phyloP scores from a whole-genome alignment of 164 flowering plant species.

The Amborella trichopoda region DNA sequence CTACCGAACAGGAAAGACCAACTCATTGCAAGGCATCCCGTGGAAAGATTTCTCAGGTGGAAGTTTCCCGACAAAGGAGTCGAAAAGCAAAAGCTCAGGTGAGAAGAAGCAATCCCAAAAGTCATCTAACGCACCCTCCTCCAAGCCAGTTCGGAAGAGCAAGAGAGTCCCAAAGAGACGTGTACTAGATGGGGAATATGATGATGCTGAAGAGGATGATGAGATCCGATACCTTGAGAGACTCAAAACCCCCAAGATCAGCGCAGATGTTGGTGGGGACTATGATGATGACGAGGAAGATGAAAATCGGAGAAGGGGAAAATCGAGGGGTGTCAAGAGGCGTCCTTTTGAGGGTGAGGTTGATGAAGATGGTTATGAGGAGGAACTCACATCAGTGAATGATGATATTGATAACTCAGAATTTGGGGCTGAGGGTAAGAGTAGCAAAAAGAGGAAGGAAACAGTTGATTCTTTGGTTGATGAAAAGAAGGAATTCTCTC shows the following conservation, averaged over 20 bases:
- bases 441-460: conserved; percentile 50
- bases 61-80: conserved; percentile 27
- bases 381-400: conserved; percentile 12
- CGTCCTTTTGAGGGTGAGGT: conserved; percentile 12
- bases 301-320: conserved; percentile 34
- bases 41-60: conserved; percentile 64
- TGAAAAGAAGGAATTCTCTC: conserved; percentile 54
- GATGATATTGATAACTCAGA: conserved; percentile 22
- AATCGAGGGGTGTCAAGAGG: conserved; percentile 25
- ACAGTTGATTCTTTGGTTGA: conserved; percentile 36
- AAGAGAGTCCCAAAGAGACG: conserved; percentile 69
- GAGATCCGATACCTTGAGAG: conserved; percentile 85
- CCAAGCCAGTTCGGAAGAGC: conserved; percentile 76
- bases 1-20: conserved; percentile 25
- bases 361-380: conserved; percentile 13
- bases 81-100: conserved; percentile 29
- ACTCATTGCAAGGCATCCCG: conserved; percentile 54
- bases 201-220: conserved; percentile 70
- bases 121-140: conserved; percentile 1
- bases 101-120: conserved; percentile 40
- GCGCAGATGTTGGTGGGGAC: conserved; percentile 10
- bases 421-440: conserved; percentile 33
- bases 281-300: conserved; percentile 40
- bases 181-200: conserved; percentile 47
- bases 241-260: conserved; percentile 37